Evolutionary conservation across 192 early-diverging fungal species (phyloP).

Genomic region (Podila verticillata): DNA sequence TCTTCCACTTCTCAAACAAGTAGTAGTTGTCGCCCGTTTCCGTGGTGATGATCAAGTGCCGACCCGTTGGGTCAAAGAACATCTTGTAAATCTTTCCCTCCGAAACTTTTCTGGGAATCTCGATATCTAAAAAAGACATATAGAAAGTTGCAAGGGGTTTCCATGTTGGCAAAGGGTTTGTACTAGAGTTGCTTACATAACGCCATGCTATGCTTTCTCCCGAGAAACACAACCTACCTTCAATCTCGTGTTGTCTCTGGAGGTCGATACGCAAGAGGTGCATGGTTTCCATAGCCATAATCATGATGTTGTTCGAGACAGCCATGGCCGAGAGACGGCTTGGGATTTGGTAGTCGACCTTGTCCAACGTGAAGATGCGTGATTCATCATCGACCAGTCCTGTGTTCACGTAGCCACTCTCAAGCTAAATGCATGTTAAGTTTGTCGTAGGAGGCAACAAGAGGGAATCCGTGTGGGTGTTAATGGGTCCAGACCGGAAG

Average conservation of each 20-base stretch:
- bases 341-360: slow-evolving; percentile 90
- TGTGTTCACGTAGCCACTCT: slow-evolving; percentile 66
- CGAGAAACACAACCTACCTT: slow-evolving; percentile 60
- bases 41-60: slow-evolving; percentile 90
- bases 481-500: neutral
- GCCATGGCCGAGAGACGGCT: slow-evolving; percentile 75
- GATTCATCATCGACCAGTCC: slow-evolving; percentile 59
- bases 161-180: neutral
- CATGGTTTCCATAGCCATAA: slow-evolving; percentile 80
- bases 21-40: slow-evolving; percentile 94
- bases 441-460: too few relatives aligned
- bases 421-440: slow-evolving; percentile 51
- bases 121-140: slow-evolving; percentile 66
- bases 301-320: slow-evolving; percentile 87
- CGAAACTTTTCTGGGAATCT: slow-evolving; percentile 66
- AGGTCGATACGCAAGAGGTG: slow-evolving; percentile 90
- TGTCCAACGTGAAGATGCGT: slow-evolving; percentile 84
- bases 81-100: slow-evolving; percentile 73
- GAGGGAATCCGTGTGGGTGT: neutral
- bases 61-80: slow-evolving; percentile 90
- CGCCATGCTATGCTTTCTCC: too few relatives aligned
- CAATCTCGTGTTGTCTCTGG: slow-evolving; percentile 79
- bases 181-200: too few relatives aligned
- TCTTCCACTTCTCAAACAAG: slow-evolving; percentile 85
- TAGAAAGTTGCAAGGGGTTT: neutral